Conservation (phyloP, 371 early-diverging fungal genomes). For the Entomophthora muscae region DNA sequence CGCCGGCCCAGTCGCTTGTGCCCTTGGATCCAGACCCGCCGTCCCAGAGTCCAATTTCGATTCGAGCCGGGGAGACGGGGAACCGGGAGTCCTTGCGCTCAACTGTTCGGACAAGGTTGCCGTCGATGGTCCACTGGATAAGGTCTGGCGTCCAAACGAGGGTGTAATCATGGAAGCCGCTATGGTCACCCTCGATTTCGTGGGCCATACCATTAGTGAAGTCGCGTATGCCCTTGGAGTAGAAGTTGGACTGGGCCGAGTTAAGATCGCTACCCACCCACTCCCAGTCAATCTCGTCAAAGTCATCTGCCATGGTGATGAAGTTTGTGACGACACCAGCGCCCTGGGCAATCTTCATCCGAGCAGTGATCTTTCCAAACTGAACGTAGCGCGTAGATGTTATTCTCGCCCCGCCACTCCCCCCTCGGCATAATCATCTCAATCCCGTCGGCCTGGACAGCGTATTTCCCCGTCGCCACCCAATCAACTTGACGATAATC, state of each 20-base stretch:
- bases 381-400: conserved; percentile 20
- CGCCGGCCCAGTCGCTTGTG: conserved; percentile 45
- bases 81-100: conserved; percentile 21
- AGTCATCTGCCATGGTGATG: conserved; percentile 25
- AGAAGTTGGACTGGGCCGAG: conserved; percentile 45
- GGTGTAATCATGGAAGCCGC: conserved; percentile 18
- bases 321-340: conserved; percentile 46
- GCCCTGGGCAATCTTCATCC: conserved; percentile 27
- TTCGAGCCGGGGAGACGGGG: conserved; percentile 30
- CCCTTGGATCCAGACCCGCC: conserved; percentile 30
- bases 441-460: neutral
- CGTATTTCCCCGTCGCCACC: conserved; percentile 12
- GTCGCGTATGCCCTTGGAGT: conserved; percentile 31
- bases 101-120: conserved; percentile 22
- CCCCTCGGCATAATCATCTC: conserved; percentile 2
- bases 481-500: conserved; percentile 24
- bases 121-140: conserved; percentile 30
- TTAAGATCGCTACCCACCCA: conserved; percentile 33
- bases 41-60: conserved; percentile 50
- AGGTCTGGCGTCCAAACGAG: conserved; percentile 34
- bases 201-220: conserved; percentile 18
- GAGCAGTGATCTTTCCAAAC: conserved; percentile 32
- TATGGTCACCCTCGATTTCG: conserved; percentile 5
- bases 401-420: neutral
- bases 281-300: conserved; percentile 61